Percentiles rank a stretch among this genome's conserved stretches.
Evolutionary conservation across 305 asterid genomes (phyloP).

Genomic region (Fraxinus angustifolia): DNA sequence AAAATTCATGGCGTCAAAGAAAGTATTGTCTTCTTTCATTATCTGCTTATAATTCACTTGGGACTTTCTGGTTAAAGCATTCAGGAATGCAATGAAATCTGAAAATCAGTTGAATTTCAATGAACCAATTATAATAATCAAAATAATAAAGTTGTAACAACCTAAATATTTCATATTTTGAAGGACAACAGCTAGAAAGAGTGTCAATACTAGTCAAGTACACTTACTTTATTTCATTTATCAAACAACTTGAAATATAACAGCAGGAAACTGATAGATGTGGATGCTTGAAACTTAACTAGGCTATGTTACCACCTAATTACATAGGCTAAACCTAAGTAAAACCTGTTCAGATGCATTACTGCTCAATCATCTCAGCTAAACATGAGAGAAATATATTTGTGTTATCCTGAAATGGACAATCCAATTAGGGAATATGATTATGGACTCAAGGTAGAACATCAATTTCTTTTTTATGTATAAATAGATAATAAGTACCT

Average conservation of each 20-base stretch:
- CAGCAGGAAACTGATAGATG: background rate
- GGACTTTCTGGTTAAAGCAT: background rate
- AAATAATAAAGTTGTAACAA: background rate
- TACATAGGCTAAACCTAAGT: background rate
- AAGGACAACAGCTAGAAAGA: background rate
- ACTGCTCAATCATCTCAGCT: background rate
- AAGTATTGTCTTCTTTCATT: conserved; percentile 10
- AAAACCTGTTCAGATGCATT: background rate
- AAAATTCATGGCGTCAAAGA: background rate
- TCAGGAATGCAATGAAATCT: background rate
- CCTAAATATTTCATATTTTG: background rate
- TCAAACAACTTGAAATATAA: background rate
- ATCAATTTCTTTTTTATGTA: background rate
- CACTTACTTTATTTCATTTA: background rate
- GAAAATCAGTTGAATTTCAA: background rate
- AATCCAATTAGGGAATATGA: background rate
- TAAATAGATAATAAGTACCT: background rate
- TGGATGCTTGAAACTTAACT: background rate
- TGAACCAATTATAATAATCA: background rate
- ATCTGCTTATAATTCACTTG: background rate
- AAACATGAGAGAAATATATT: background rate
- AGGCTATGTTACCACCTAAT: background rate
- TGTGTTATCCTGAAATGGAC: background rate
- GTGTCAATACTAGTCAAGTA: background rate
- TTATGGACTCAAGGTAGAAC: background rate